Evolutionary conservation across 495 filamentous ascomycete genomes (phyloP).

Genomic region (Penicillium macrosclerotiorum): DNA sequence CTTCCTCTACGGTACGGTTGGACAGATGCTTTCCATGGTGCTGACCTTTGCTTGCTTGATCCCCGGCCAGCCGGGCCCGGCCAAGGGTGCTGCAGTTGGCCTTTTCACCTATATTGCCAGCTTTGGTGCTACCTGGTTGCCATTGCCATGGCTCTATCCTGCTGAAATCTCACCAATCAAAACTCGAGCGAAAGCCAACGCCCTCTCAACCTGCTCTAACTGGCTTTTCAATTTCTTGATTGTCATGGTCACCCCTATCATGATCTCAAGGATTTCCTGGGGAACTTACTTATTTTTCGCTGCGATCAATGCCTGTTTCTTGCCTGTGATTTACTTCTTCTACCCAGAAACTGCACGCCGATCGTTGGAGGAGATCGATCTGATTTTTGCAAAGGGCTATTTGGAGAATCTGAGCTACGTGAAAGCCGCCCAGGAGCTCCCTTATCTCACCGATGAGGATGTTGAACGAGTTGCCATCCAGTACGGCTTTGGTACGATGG

Average conservation of each 20-base stretch:
- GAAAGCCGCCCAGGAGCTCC: constrained; percentile 65
- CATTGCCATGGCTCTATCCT: constrained; percentile 55
- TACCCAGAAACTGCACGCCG: constrained; percentile 72
- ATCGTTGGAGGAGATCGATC: constrained; percentile 76
- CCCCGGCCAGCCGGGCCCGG: constrained; percentile 47
- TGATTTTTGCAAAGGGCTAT: constrained; percentile 77
- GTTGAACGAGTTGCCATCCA: constrained; percentile 59
- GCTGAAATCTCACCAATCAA: constrained; percentile 75
- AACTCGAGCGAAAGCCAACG: constrained; percentile 73
- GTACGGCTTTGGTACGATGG: constrained; percentile 65
- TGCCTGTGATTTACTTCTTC: constrained; percentile 76
- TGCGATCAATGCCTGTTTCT: constrained; percentile 63
- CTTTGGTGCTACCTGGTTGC: constrained; percentile 73
- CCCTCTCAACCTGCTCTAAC: constrained; percentile 73
- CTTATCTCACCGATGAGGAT: constrained; percentile 60
- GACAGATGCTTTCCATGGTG: constrained; percentile 70
- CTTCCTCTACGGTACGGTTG: constrained; percentile 66
- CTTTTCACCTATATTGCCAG: constrained; percentile 77
- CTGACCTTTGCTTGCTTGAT: constrained; percentile 73
- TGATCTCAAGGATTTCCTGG: constrained; percentile 67
- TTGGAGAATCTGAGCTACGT: constrained; percentile 75
- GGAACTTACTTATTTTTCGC: constrained; percentile 81
- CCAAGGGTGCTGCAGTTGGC: constrained; percentile 72
- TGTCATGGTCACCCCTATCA: constrained; percentile 78
- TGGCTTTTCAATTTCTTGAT: constrained; percentile 82